Evolutionary conservation across 306 rosid genomes (phyloP), one percentile per base, ranked within the genome.

Genomic region (Fragaria ananassa): DNA sequence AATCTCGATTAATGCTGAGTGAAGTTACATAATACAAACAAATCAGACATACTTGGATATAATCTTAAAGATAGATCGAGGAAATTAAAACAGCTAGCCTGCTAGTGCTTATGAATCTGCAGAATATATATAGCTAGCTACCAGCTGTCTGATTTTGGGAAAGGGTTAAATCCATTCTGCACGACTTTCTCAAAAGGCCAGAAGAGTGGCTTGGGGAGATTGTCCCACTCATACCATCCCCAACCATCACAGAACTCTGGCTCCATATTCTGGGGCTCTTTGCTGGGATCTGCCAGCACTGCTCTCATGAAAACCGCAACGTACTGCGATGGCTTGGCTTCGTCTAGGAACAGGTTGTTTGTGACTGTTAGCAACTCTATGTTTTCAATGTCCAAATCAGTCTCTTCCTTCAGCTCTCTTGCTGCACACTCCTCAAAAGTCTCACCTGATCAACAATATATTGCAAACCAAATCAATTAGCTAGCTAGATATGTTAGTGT

Each of bases 391-490:
- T 78, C 87, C 66, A 92, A 41, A 37, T 86, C 96, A 0, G 93
- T 88, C 81, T 92, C 97, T 72, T 92, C 97, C 72, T 81, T 92
- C 81, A 87, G 50, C 64, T 92, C 97, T 49, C 96, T 85, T 9
- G 14, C 71, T 0, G 87, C 93, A 49, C 97, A 92, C 76, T 87
- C 96, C 78, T 92, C 96, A 9, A 92, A 90, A 39, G 83, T 87
- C 86, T 92, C 97, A 4, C 92, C 96, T 87, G 66, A 23, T 39
- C 10, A 25, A 47, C 58, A 54, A 18, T 19, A 53, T 53, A 53
- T 10, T 1, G 15, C 63, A 25, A 56, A 21, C 1, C 13, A 56
- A 56, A 56, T 56, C 62, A 21, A 21, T 53, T 19, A 46, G 17
- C 19, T 47, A 12, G 50, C 50, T 3, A 46, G 31, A 21, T 10